Conservation (phyloP, 768 basidiomycete genomes). For the Serendipita indica region DNA sequence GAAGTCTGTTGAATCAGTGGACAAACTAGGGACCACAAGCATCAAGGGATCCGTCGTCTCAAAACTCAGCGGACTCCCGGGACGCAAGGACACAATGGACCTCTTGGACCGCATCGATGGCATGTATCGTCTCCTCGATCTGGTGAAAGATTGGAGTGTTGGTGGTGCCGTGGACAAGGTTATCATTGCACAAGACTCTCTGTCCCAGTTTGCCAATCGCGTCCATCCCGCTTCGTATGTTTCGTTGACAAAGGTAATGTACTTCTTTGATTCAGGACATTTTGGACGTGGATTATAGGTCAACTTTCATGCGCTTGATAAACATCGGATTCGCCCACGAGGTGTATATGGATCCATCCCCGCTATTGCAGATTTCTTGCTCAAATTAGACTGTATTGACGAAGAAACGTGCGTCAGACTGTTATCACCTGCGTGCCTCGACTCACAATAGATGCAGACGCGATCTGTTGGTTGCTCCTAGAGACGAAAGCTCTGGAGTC, state of each 20-base stretch:
- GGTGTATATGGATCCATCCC: slow-evolving; percentile 44
- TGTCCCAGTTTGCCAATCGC: slow-evolving; percentile 35
- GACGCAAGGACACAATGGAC: background rate
- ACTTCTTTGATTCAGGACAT: background rate
- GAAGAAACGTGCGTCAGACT: slow-evolving; percentile 26
- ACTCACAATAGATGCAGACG: slow-evolving; percentile 14
- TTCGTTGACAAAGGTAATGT: slow-evolving; percentile 32
- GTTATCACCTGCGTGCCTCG: background rate
- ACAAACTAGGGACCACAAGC: background rate
- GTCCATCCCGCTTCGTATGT: slow-evolving; percentile 37
- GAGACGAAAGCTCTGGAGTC: slow-evolving; percentile 16
- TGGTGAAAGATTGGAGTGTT: slow-evolving; percentile 34
- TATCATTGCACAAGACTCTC: slow-evolving; percentile 40
- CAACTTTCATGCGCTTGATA: slow-evolving; percentile 39
- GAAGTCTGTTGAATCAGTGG: too few relatives aligned
- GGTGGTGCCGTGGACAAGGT: slow-evolving; percentile 41
- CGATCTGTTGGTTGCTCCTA: slow-evolving; percentile 14
- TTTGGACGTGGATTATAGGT: slow-evolving; percentile 20
- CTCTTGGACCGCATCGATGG: slow-evolving; percentile 24
- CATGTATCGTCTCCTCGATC: slow-evolving; percentile 39
- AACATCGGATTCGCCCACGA: slow-evolving; percentile 31
- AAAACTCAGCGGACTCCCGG: background rate
- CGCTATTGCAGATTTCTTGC: slow-evolving; percentile 35
- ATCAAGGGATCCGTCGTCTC: background rate
- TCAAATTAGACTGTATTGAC: slow-evolving; percentile 25